These are phyloP conservation scores for Magnolia changhungtana DNA, from an alignment of 164 flowering plant genomes.

Conservation along the genomic window DNA sequence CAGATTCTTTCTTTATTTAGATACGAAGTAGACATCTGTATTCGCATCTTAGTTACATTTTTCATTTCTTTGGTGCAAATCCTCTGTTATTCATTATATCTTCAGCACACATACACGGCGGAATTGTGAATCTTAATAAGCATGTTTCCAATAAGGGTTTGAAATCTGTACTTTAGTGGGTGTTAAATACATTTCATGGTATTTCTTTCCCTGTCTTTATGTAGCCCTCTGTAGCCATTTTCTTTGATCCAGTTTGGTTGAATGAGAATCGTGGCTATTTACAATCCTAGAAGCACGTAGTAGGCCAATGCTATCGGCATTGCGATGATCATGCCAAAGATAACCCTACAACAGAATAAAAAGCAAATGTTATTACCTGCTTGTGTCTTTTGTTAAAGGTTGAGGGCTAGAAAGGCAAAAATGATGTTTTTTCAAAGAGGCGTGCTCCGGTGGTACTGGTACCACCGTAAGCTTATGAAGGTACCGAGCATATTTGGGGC, in stretches of 20 bases:
- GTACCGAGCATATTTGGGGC: too few species aligned
- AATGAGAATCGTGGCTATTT: conserved; percentile 1
- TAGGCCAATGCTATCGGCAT: conserved; percentile 57
- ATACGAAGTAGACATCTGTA: too few species aligned
- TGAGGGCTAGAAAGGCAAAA: neutral
- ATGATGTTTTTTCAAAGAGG: neutral
- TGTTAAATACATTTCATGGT: neutral
- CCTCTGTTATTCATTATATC: neutral
- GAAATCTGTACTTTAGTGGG: neutral
- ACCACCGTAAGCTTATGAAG: too few species aligned
- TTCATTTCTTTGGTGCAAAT: neutral
- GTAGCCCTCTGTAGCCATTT: neutral
- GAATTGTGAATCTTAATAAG: neutral
- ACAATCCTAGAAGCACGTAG: conserved; percentile 54
- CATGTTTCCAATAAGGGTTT: neutral
- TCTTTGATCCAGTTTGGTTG: neutral
- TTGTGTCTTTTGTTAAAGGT: neutral
- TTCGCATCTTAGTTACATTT: neutral
- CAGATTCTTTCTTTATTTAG: neutral
- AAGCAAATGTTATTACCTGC: conserved; percentile 5
- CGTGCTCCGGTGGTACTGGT: neutral
- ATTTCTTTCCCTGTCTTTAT: neutral
- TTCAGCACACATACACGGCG: neutral
- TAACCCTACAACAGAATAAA: conserved; percentile 45
- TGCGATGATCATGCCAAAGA: conserved; percentile 60